These are phyloP conservation scores for Drechmeria coniospora DNA, from an alignment of 2,329 filamentous ascomycete species.

Conservation along the genomic window DNA sequence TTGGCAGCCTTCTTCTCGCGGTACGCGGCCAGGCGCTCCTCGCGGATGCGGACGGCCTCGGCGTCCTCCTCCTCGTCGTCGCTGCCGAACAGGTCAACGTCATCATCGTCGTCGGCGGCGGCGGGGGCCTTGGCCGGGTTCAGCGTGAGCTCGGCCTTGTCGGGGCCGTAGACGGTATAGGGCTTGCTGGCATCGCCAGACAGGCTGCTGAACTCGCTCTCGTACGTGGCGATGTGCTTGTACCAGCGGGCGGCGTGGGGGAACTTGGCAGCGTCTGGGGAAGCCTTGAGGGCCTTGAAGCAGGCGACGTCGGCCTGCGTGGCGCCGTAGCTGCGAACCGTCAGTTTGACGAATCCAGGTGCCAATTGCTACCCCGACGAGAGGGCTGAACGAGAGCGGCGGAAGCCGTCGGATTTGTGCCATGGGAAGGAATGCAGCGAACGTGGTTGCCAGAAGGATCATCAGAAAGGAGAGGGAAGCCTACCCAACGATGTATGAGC, in stretches of 20 bases:
- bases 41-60: conserved; percentile 69
- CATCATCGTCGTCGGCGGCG: conserved; percentile 53
- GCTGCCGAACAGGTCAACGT: conserved; percentile 85
- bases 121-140: conserved; percentile 76
- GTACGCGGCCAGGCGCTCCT: conserved; percentile 86
- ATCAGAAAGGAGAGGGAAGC: background rate
- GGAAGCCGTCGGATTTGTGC: background rate
- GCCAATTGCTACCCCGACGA: conserved; percentile 1
- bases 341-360: conserved; percentile 1
- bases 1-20: conserved; percentile 93
- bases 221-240: conserved; percentile 91
- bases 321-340: conserved; percentile 35
- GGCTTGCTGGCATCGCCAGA: conserved; percentile 82
- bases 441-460: background rate
- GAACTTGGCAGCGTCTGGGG: conserved; percentile 73
- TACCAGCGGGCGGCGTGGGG: conserved; percentile 94
- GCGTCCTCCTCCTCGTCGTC: conserved; percentile 91
- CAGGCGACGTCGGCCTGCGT: conserved; percentile 92
- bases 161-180: conserved; percentile 83
- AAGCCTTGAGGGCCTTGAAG: conserved; percentile 73
- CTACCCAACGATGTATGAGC: conserved; percentile 69
- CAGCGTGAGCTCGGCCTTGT: conserved; percentile 57
- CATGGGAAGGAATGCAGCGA: background rate
- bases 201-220: conserved; percentile 82
- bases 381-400: background rate